A percentile compares a stretch with the other conserved stretches of the same genome.
phyloP scores from a whole-genome alignment of 1,284 basidiomycete genomes.

The Rhodotorula sp. region DNA sequence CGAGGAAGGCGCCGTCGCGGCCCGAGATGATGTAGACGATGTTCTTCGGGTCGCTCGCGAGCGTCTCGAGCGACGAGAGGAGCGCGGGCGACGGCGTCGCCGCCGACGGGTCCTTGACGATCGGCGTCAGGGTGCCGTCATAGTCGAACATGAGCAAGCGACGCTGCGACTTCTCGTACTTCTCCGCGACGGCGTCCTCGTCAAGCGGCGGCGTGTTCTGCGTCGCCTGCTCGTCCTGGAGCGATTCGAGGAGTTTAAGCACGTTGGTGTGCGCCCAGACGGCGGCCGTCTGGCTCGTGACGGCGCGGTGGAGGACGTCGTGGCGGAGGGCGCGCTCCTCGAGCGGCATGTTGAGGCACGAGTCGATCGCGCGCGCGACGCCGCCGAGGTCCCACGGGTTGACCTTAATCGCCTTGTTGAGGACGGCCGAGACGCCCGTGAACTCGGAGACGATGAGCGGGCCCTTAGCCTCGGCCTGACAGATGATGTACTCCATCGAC shows the following conservation, averaged over 20 bases:
- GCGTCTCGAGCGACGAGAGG: constrained; percentile 69
- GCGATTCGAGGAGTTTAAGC: constrained; percentile 81
- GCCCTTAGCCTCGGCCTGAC: constrained; percentile 78
- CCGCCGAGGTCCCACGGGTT: constrained; percentile 89
- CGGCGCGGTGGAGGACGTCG: constrained; percentile 73
- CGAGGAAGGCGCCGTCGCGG: constrained; percentile 89
- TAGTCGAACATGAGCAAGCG: constrained; percentile 94
- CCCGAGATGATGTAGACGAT: constrained; percentile 97
- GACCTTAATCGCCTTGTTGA: constrained; percentile 77
- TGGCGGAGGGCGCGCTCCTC: constrained; percentile 79
- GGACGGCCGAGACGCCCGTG: constrained; percentile 90
- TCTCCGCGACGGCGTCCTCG: constrained; percentile 62
- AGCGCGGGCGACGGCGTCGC: constrained; percentile 79
- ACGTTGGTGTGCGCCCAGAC: constrained; percentile 93
- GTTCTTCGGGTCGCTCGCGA: constrained; percentile 80
- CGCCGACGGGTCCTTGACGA: constrained; percentile 89
- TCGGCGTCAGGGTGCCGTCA: constrained; percentile 95
- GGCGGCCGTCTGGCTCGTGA: constrained; percentile 90
- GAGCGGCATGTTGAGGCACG: constrained; percentile 77
- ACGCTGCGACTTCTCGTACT: constrained; percentile 74
- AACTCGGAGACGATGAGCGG: constrained; percentile 94
- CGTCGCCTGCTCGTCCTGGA: constrained; percentile 78
- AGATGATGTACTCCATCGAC: constrained; percentile 89
- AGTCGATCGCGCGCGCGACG: constrained; percentile 91
- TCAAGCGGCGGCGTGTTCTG: constrained; percentile 85